Base-by-base conservation (phyloP, 371 early-diverging fungal genomes). In the Rhizopus arrhizus region DNA sequence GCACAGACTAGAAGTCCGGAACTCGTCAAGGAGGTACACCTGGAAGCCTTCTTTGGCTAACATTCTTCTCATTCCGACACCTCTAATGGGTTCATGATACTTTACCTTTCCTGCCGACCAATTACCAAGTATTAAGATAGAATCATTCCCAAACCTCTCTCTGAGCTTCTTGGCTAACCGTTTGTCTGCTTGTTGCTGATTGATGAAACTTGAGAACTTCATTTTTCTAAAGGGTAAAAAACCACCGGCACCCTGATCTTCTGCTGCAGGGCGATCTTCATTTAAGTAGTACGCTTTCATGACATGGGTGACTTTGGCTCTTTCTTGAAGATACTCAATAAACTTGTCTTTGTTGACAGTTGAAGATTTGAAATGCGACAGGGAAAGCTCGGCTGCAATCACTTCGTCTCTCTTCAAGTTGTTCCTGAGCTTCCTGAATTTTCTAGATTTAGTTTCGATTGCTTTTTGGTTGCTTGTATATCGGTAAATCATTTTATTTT, bases 1-100 rank as follows among this genome's bases (percentile, higher is more conserved):
- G 12, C 58, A 57, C 5, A 47, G 12, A 12, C 11, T 36, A 10
- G 47, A 47, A 15, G 57, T 57, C 13, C 47, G 45, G 36, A 34
- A 35, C 22, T 57, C 47, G 13, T 57, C 45, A 16, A 57, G 5
- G 3, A 57, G 8, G 32, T 42, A 47, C 5, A 48, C 22, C 28
- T 46, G 10, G 32, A 48, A 48, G 11, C 58, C 58, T 22, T 45
- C 22, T 48, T 49, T 46, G 4, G 16, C 12, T 38, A 57, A 16
- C 38, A 34, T 45, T 22, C 36, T 36, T 33, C 47, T 47, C 36
- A 57, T 15, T 9, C 38, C 36, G 12, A 45, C 45, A 5, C 36
- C 38, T 5, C 36, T 16, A 28, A 48, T 57, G 2, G 58, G 58
- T 29, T 57, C 48, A 6, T 57, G 58, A 22, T 47, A 57, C 48